Conservation (phyloP, 2,329 filamentous ascomycete genomes). For the Exutisphaerella laricina region DNA sequence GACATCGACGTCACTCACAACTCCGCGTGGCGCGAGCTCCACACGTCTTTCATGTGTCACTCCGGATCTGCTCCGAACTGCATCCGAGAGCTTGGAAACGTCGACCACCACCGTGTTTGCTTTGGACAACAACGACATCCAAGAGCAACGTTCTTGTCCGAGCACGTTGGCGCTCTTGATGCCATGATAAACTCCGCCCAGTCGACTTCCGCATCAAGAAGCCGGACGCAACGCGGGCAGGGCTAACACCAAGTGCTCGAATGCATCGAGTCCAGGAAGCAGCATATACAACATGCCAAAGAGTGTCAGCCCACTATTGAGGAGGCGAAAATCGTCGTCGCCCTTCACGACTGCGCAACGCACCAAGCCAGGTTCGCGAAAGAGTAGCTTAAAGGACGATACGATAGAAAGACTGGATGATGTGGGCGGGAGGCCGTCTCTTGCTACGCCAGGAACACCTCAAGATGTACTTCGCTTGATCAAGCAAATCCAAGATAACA, state of each 20-base stretch:
- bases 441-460: constrained; percentile 57
- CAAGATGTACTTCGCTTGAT: constrained; percentile 51
- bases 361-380: constrained; percentile 29
- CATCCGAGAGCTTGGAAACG: too few relatives aligned
- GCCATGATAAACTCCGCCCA: constrained; percentile 7
- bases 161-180: too few relatives aligned
- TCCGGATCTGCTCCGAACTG: too few relatives aligned
- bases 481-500: constrained; percentile 53
- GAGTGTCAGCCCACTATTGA: constrained; percentile 28
- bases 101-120: too few relatives aligned
- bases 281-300: constrained; percentile 25
- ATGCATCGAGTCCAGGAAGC: too few relatives aligned
- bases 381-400: constrained; percentile 19
- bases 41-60: too few relatives aligned
- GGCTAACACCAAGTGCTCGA: too few relatives aligned
- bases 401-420: constrained; percentile 53
- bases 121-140: too few relatives aligned
- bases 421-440: constrained; percentile 45
- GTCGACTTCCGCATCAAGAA: neutral
- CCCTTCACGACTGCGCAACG: constrained; percentile 36
- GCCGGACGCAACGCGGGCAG: neutral
- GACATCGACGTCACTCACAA: too few relatives aligned
- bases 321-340: constrained; percentile 38
- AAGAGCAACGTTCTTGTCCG: too few relatives aligned
- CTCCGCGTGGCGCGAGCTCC: too few relatives aligned